Percentiles rank a stretch among this genome's conserved stretches.
phyloP scores from a whole-genome alignment of 1,284 basidiomycete species.

The Cryptococcus sp. region DNA sequence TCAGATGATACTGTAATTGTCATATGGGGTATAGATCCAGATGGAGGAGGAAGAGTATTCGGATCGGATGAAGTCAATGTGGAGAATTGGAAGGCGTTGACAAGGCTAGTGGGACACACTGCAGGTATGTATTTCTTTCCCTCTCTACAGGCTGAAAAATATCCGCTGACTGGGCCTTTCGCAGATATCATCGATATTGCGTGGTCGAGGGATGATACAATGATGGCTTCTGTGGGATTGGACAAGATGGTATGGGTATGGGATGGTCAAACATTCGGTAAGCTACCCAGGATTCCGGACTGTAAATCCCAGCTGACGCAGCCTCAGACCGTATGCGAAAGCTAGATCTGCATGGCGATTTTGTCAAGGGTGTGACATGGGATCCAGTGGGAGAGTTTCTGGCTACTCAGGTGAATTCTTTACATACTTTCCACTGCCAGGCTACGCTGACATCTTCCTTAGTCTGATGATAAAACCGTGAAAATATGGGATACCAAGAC shows the following conservation, averaged over 20 bases:
- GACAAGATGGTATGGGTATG: constrained; percentile 89
- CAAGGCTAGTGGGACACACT: constrained; percentile 85
- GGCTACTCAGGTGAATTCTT: constrained; percentile 60
- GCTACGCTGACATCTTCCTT: constrained; percentile 25
- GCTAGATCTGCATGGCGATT: constrained; percentile 86
- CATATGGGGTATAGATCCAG: constrained; percentile 96
- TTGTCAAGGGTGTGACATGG: constrained; percentile 98
- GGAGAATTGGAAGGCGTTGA: constrained; percentile 95
- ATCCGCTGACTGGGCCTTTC: constrained; percentile 11
- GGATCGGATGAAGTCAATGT: constrained; percentile 89
- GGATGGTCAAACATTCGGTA: constrained; percentile 82
- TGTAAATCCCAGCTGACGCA: not conserved
- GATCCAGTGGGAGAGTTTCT: constrained; percentile 96
- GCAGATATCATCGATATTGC: constrained; percentile 91
- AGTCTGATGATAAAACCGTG: constrained; percentile 92
- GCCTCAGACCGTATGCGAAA: constrained; percentile 67
- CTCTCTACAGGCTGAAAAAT: not conserved
- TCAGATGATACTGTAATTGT: constrained; percentile 93
- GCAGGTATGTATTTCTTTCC: constrained; percentile 58
- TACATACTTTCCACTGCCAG: not conserved
- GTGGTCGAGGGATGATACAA: constrained; percentile 87
- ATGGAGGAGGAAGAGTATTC: constrained; percentile 78
- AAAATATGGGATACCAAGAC: constrained; percentile 95
- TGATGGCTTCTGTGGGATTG: constrained; percentile 88
- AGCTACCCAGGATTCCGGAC: constrained; percentile 18